Evolutionary conservation across 805 yeast genomes (phyloP).

Genomic region (Zygosaccharomyces bisporus): DNA sequence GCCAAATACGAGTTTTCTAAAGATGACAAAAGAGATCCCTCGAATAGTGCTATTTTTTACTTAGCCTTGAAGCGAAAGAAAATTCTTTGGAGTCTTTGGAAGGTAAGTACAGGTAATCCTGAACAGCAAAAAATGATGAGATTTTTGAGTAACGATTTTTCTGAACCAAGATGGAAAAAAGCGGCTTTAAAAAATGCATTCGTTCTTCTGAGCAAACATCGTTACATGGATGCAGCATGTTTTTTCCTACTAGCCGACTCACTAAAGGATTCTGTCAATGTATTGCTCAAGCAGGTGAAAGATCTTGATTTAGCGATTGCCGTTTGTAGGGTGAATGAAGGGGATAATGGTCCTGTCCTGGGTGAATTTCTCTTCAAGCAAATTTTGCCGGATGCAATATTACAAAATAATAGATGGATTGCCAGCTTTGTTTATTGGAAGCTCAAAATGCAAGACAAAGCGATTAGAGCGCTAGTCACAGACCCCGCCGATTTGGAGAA

Average conservation of each 20-base stretch:
- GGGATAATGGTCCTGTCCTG: conserved; percentile 54
- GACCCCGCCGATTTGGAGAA: conserved; percentile 44
- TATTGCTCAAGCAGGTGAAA: conserved; percentile 59
- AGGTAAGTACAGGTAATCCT: conserved; percentile 64
- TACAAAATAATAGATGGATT: conserved; percentile 72
- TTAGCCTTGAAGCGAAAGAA: conserved; percentile 75
- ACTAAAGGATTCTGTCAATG: conserved; percentile 71
- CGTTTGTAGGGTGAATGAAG: conserved; percentile 72
- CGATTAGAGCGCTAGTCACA: conserved; percentile 64
- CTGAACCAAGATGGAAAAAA: conserved; percentile 69
- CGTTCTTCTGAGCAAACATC: conserved; percentile 82
- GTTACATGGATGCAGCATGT: conserved; percentile 82
- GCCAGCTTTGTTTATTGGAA: conserved; percentile 80
- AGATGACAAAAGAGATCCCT: conserved; percentile 62
- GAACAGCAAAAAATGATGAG: conserved; percentile 81
- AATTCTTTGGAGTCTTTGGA: conserved; percentile 78
- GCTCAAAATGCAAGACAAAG: conserved; percentile 42
- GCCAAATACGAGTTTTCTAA: conserved; percentile 70
- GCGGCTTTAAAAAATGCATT: conserved; percentile 93
- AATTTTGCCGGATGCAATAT: conserved; percentile 54
- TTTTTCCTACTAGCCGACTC: conserved; percentile 79
- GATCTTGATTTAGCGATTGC: conserved; percentile 76
- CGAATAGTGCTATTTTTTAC: conserved; percentile 66
- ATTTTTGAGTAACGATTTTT: conserved; percentile 74
- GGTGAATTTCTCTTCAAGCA: conserved; percentile 45